A percentile compares a stretch with the other conserved stretches of the same genome.
Evolutionary conservation across 1,284 basidiomycete genomes (phyloP).

Genomic region (Gymnopus androsaceus): DNA sequence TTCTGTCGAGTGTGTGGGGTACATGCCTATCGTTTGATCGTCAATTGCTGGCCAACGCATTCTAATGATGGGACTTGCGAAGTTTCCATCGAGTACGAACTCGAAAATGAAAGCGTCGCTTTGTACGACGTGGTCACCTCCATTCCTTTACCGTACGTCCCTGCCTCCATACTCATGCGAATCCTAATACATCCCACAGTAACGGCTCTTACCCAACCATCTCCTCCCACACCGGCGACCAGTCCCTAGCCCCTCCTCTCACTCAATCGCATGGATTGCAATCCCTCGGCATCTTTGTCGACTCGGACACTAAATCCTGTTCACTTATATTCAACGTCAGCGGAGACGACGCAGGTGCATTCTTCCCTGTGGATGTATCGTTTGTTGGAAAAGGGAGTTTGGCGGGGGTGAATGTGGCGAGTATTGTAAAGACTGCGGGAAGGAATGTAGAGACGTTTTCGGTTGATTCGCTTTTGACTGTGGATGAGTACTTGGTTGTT

Average conservation of each 20-base stretch:
- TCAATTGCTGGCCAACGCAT: conserved; percentile 96
- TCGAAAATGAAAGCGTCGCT: conserved; percentile 81
- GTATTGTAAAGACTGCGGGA: conserved; percentile 58
- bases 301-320: conserved; percentile 66
- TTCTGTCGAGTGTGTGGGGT: conserved; percentile 81
- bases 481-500: conserved; percentile 73
- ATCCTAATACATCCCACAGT: conserved; percentile 35
- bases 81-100: conserved; percentile 96
- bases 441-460: conserved; percentile 72
- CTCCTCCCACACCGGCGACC: conserved; percentile 75
- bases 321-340: conserved; percentile 87
- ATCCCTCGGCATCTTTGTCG: conserved; percentile 62
- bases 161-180: conserved; percentile 6
- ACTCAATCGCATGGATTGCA: conserved; percentile 86
- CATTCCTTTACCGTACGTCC: conserved; percentile 86
- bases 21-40: conserved; percentile 37
- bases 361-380: conserved; percentile 90
- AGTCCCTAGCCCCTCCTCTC: conserved; percentile 80
- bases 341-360: conserved; percentile 80
- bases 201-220: conserved; percentile 86
- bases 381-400: conserved; percentile 83
- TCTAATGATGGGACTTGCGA: conserved; percentile 89
- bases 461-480: conserved; percentile 71
- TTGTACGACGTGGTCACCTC: conserved; percentile 87
- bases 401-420: conserved; percentile 66